Evolutionary conservation across 352 stramenopile genomes (phyloP), one percentile per base, ranked within the genome.

Genomic region (Pythium folliculosum): DNA sequence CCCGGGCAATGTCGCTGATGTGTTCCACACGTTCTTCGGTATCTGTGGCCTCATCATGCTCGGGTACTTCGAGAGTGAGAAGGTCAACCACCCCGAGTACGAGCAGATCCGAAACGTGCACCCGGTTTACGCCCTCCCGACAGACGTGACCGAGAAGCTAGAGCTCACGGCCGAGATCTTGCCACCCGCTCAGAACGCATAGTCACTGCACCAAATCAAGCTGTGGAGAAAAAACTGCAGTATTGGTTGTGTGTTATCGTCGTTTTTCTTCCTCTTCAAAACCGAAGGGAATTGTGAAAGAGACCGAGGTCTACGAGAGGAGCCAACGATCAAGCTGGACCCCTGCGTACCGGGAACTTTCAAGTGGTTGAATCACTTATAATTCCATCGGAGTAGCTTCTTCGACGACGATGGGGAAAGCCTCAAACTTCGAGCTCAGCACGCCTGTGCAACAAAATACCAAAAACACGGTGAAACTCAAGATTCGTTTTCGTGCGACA

Each of bases 21-120:
- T 99, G 23, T 99, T 99, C 77, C 97, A 99, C 76, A 99, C 97
- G 2, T 99, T 99, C 77, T 99, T 99, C 73, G 97, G 97, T 25
- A 95, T 99, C 72, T 91, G 87, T 47, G 97, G 97, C 27, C 77
- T 99, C 6, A 93, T 81, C 35, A 93, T 99, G 76, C 88, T 99
- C 21, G 92, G 92, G 8, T 95, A 97, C 72, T 97, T 98, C 71
- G 77, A 92, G n/a, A 73, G 77, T 21, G 86, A 90, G 56, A 78
- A 86, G 65, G 71, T 69, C 4, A 50, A 53, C 1, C 77, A 90
- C 48, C 77, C 80, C 0, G 76, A 91, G 51, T 89, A 89, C 57
- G 75, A 72, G 49, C 66, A 56, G 27, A 97, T 97, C 69, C 81
- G 91, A 53, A 75, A 90, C 45, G 96, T 99, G 59, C 94, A 99